Conservation (phyloP, 179 eudicot genomes). For the Drosera spatulata region DNA sequence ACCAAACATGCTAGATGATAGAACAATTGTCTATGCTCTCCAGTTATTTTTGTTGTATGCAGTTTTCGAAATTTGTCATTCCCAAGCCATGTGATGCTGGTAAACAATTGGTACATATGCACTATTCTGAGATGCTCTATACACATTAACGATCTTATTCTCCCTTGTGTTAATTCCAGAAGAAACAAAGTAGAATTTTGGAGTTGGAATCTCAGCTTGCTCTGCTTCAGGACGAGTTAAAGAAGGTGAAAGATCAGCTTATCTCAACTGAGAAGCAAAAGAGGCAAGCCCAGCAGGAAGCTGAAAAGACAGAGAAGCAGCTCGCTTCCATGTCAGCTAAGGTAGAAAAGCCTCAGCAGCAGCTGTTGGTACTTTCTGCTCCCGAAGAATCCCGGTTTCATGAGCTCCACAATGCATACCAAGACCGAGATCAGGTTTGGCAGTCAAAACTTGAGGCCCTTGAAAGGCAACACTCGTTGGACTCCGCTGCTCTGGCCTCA, state of each 20-base stretch:
- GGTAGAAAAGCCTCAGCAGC: conserved; percentile 51
- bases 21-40: too few relatives aligned
- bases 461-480: conserved; percentile 21
- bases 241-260: conserved; percentile 58
- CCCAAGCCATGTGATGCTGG: too few relatives aligned
- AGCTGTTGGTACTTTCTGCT: conserved; percentile 27
- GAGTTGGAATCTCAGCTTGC: conserved; percentile 71
- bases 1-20: too few relatives aligned
- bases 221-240: conserved; percentile 69
- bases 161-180: conserved; percentile 16
- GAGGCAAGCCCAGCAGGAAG: conserved; percentile 53
- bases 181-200: conserved; percentile 48
- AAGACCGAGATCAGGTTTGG: conserved; percentile 24
- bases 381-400: conserved; percentile 18
- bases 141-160: too few relatives aligned
- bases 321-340: conserved; percentile 46
- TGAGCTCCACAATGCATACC: conserved; percentile 22
- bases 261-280: conserved; percentile 40
- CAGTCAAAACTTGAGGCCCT: conserved; percentile 27
- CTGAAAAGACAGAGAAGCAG: conserved; percentile 47
- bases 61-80: too few relatives aligned
- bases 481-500: conserved; percentile 37
- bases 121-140: too few relatives aligned
- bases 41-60: too few relatives aligned
- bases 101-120: too few relatives aligned